phyloP scores from a whole-genome alignment of 1,284 basidiomycete genomes.

The Tremellales sp. region DNA sequence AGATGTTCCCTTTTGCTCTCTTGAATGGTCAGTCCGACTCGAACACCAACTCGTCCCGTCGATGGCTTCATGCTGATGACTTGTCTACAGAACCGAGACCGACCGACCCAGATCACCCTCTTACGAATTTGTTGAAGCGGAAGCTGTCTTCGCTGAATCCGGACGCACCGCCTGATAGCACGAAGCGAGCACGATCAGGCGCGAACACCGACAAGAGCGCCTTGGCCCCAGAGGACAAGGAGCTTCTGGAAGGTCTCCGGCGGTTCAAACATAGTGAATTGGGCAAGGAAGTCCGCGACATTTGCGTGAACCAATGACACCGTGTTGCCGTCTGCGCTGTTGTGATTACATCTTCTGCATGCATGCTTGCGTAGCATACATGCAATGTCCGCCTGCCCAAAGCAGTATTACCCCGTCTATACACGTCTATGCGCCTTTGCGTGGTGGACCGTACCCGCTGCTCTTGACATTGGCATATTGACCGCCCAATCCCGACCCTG shows the following conservation, averaged over 20 bases:
- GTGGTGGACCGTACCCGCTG: slow-evolving; percentile 42
- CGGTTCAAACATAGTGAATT: slow-evolving; percentile 32
- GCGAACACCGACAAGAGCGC: background rate
- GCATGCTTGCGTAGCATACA: no score
- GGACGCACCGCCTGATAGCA: background rate
- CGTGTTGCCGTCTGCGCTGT: background rate
- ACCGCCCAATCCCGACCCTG: slow-evolving; percentile 22
- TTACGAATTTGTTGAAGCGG: slow-evolving; percentile 6
- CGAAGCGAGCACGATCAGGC: background rate
- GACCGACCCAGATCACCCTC: slow-evolving; percentile 3
- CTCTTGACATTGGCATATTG: slow-evolving; percentile 42
- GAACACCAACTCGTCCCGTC: background rate
- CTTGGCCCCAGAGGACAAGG: slow-evolving; percentile 28
- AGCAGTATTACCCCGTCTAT: background rate
- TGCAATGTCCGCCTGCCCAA: no score
- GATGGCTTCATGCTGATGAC: background rate
- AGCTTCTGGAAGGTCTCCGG: slow-evolving; percentile 36
- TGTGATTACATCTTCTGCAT: background rate
- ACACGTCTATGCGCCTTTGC: slow-evolving; percentile 1
- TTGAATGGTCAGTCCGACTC: slow-evolving; percentile 11
- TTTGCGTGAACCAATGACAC: slow-evolving; percentile 39
- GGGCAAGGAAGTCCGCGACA: slow-evolving; percentile 36
- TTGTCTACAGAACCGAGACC: slow-evolving; percentile 2
- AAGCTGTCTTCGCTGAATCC: slow-evolving; percentile 5
- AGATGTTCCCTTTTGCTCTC: slow-evolving; percentile 44